phyloP scores from a whole-genome alignment of 345 rosid species.

The Citrus glauca region DNA sequence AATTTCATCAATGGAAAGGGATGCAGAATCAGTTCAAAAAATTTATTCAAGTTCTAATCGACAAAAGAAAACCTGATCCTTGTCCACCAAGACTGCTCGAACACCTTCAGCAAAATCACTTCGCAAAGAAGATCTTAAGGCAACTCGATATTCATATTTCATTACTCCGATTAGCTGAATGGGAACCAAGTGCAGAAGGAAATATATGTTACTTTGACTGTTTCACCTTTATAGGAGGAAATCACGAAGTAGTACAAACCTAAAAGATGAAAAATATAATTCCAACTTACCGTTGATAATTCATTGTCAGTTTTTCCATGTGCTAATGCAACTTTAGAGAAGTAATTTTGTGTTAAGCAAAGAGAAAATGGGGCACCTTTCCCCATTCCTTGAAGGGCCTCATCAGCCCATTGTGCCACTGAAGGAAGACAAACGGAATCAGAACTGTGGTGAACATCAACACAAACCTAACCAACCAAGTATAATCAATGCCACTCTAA shows the following conservation, averaged over 20 bases:
- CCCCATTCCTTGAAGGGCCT: conserved; percentile 74
- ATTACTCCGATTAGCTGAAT: conserved; percentile 72
- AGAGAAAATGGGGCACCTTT: conserved; percentile 97
- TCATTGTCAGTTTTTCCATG: conserved; percentile 47
- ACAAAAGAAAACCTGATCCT: conserved; percentile 68
- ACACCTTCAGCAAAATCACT: conserved; percentile 86
- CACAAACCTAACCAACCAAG: background rate
- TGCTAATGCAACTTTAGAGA: conserved; percentile 72
- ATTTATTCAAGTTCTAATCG: background rate
- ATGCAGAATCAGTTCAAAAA: background rate
- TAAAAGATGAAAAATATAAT: background rate
- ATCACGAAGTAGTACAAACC: background rate
- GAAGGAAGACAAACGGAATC: conserved; percentile 10
- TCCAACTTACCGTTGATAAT: conserved; percentile 54
- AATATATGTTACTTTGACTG: background rate
- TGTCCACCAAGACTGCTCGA: conserved; percentile 90
- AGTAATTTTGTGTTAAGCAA: conserved; percentile 60
- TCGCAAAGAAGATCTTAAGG: conserved; percentile 64
- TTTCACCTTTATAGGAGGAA: background rate
- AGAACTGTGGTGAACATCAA: background rate
- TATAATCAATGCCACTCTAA: background rate
- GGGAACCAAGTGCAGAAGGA: conserved; percentile 7
- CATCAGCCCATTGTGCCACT: conserved; percentile 85
- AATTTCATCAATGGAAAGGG: background rate
- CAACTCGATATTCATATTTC: conserved; percentile 87